Percentiles rank a stretch among this genome's conserved stretches.
Conservation (phyloP, 192 early-diverging fungal species). For the Entomortierella beljakovae region DNA sequence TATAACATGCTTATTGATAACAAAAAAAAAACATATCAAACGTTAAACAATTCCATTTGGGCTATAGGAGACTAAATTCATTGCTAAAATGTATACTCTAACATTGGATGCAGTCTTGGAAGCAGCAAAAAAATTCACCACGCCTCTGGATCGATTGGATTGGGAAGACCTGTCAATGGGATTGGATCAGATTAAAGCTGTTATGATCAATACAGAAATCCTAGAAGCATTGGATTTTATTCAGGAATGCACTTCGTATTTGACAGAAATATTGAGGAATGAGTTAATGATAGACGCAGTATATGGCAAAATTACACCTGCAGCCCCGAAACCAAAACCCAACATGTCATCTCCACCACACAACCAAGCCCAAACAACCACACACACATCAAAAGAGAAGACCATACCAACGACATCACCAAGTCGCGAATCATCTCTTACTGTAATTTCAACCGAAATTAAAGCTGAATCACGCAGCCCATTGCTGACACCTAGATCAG, state of each 20-base stretch:
- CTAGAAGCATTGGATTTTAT: slow-evolving; percentile 13
- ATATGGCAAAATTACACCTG: slow-evolving; percentile 16
- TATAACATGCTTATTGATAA: too few species aligned
- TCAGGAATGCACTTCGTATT: not conserved
- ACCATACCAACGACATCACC: not conserved
- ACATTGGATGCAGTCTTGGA: slow-evolving; percentile 30
- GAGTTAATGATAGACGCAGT: slow-evolving; percentile 29
- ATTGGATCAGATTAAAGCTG: slow-evolving; percentile 16
- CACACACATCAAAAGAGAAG: not conserved
- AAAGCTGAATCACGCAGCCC: not conserved
- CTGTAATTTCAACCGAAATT: not conserved
- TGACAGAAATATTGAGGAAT: slow-evolving; percentile 16
- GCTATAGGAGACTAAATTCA: slow-evolving; percentile 34
- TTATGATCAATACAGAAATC: slow-evolving; percentile 7
- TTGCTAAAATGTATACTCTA: slow-evolving; percentile 10
- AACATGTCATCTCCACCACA: not conserved
- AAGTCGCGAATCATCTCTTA: not conserved
- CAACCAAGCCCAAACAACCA: not conserved
- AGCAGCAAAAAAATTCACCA: slow-evolving; percentile 30
- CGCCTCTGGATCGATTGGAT: slow-evolving; percentile 37
- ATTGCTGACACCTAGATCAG: not conserved
- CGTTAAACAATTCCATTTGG: not conserved
- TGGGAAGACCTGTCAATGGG: slow-evolving; percentile 44
- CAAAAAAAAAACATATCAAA: too few species aligned
- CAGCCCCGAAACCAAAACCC: not conserved